These are phyloP conservation scores for Tolypocladium amazonense DNA, from an alignment of 2,329 filamentous ascomycete species.

Conservation along the genomic window DNA sequence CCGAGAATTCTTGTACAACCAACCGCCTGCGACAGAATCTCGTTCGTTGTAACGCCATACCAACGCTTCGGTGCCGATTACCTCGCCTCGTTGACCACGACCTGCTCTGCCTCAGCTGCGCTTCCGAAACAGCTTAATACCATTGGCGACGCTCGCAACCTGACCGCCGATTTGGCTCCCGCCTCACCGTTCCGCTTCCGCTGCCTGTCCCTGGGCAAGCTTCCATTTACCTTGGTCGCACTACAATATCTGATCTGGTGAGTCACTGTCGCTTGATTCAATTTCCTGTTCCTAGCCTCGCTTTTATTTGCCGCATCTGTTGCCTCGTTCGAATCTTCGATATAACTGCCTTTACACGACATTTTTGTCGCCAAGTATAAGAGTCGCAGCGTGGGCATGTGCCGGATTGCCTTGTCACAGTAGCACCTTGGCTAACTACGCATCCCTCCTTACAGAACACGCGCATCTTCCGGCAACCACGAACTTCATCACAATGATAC, in stretches of 20 bases:
- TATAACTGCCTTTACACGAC: not conserved
- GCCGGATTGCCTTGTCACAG: not conserved
- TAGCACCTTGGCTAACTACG: not conserved
- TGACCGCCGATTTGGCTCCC: slow-evolving; percentile 19
- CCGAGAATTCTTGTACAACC: slow-evolving; percentile 5
- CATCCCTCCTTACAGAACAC: not conserved
- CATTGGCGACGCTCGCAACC: slow-evolving; percentile 24
- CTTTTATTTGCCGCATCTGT: slow-evolving; percentile 4
- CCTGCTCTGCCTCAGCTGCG: slow-evolving; percentile 13
- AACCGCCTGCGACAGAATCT: slow-evolving; percentile 16
- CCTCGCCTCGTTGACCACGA: slow-evolving; percentile 18
- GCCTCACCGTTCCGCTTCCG: slow-evolving; percentile 2
- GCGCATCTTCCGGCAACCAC: slow-evolving; percentile 1
- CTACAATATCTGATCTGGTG: slow-evolving; percentile 18
- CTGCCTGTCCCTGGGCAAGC: slow-evolving; percentile 9
- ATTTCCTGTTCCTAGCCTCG: slow-evolving; percentile 5
- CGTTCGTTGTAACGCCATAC: slow-evolving; percentile 19
- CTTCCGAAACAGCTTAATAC: slow-evolving; percentile 20
- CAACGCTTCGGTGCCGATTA: slow-evolving; percentile 23
- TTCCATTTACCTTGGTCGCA: slow-evolving; percentile 14
- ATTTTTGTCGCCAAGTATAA: not conserved
- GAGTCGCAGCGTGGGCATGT: not conserved
- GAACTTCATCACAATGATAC: slow-evolving; percentile 23
- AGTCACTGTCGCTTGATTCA: slow-evolving; percentile 22
- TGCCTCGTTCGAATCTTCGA: not conserved